Evolutionary conservation across 495 filamentous ascomycete genomes (phyloP).

Genomic region (Hypoxylon trugodes): DNA sequence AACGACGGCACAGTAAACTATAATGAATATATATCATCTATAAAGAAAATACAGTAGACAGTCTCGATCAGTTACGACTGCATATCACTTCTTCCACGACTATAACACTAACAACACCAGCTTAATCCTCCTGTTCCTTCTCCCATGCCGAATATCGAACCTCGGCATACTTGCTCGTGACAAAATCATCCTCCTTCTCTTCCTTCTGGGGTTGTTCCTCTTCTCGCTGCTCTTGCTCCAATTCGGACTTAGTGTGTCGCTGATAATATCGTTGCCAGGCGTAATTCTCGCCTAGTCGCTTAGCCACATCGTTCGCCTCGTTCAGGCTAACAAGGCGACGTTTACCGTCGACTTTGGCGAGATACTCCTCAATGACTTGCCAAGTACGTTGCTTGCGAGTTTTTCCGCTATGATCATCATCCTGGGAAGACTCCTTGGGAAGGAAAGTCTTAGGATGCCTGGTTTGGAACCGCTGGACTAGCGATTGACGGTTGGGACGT

Average conservation of each 20-base stretch:
- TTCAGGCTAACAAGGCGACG: constrained; percentile 70
- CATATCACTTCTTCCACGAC: too few relatives aligned
- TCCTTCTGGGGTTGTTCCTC: constrained; percentile 23
- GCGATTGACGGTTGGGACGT: background rate
- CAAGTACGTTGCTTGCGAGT: constrained; percentile 42
- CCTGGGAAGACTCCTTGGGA: too few relatives aligned
- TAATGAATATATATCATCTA: too few relatives aligned
- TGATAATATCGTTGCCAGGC: constrained; percentile 36
- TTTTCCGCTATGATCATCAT: too few relatives aligned
- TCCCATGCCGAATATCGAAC: background rate
- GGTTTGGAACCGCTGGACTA: background rate
- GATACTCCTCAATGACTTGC: constrained; percentile 42
- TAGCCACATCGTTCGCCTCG: constrained; percentile 78
- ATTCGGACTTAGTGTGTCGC: background rate
- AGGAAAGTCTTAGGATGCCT: constrained; percentile 10
- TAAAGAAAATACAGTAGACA: too few relatives aligned
- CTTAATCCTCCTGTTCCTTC: background rate
- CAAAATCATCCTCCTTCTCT: constrained; percentile 26
- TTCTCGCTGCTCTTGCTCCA: constrained; percentile 17
- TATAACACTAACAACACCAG: too few relatives aligned
- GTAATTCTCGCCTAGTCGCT: constrained; percentile 60
- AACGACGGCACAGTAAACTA: too few relatives aligned
- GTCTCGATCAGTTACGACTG: too few relatives aligned
- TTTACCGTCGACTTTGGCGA: constrained; percentile 49
- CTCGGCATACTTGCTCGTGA: background rate